phyloP scores from a whole-genome alignment of 495 filamentous ascomycete genomes.

The Tricharina praecox region DNA sequence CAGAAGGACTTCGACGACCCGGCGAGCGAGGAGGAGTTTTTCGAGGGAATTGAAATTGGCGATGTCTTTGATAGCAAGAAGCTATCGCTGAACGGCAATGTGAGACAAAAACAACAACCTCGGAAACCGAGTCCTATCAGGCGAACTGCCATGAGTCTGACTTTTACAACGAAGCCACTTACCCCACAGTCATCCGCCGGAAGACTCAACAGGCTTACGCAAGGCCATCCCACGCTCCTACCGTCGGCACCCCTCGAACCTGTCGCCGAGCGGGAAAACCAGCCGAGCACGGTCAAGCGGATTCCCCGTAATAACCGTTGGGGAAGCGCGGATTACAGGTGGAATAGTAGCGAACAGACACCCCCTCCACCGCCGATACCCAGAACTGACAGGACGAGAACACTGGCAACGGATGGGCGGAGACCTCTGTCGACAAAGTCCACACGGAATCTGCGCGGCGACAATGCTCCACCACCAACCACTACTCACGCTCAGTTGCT shows the following conservation, averaged over 20 bases:
- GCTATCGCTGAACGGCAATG: conserved; percentile 75
- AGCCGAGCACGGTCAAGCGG: conserved; percentile 26
- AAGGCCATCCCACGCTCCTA: conserved; percentile 39
- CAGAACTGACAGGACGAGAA: neutral
- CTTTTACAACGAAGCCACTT: conserved; percentile 51
- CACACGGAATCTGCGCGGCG: conserved; percentile 5
- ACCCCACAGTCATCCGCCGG: conserved; percentile 28
- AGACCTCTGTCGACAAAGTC: neutral
- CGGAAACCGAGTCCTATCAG: conserved; percentile 46
- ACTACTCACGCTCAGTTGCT: conserved; percentile 59
- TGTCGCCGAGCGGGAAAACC: conserved; percentile 78
- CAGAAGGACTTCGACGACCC: neutral
- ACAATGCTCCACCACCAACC: conserved; percentile 33
- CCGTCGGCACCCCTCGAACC: conserved; percentile 54
- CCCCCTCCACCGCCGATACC: too few species aligned
- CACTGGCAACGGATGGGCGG: too few species aligned
- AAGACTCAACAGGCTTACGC: conserved; percentile 27
- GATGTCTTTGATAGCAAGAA: conserved; percentile 65
- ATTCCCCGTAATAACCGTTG: conserved; percentile 21
- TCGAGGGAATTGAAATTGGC: conserved; percentile 75
- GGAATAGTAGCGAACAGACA: neutral
- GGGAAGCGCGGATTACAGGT: conserved; percentile 2
- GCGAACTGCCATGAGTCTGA: conserved; percentile 67
- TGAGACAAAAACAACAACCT: conserved; percentile 59
- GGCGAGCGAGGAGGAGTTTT: conserved; percentile 66